Percentiles rank a stretch among this genome's conserved stretches.
Evolutionary conservation across 257 asterid species (phyloP).

Genomic region (Gentiana straminea): DNA sequence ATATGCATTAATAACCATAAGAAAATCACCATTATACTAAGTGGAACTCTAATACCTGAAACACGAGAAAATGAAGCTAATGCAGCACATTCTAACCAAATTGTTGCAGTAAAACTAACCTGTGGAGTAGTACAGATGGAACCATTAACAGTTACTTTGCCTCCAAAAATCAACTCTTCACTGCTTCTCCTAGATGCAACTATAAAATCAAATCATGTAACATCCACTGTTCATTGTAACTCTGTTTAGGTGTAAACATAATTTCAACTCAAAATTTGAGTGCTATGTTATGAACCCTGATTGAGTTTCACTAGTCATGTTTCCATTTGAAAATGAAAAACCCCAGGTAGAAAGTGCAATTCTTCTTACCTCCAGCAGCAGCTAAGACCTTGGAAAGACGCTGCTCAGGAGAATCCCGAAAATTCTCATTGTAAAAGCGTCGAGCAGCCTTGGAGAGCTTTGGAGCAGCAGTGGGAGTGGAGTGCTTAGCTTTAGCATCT

Average conservation of each 20-base stretch:
- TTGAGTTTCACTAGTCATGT: too few species aligned
- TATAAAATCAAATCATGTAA: constrained; percentile 21
- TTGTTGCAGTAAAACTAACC: constrained; percentile 28
- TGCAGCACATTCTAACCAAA: neutral
- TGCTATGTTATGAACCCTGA: too few species aligned
- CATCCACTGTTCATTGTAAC: neutral
- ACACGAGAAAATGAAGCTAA: neutral
- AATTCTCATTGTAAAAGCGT: constrained; percentile 81
- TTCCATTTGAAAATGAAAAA: neutral
- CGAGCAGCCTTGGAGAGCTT: constrained; percentile 93
- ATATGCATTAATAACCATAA: constrained; percentile 7
- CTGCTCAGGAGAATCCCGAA: constrained; percentile 65
- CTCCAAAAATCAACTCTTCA: constrained; percentile 84
- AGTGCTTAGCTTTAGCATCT: constrained; percentile 21
- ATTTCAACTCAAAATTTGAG: too few species aligned
- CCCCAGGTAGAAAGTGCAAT: neutral
- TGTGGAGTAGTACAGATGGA: constrained; percentile 89
- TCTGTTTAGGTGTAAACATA: too few species aligned
- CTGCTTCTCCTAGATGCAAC: constrained; percentile 98
- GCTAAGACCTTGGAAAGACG: constrained; percentile 86
- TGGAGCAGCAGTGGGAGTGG: constrained; percentile 32
- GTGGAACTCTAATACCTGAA: neutral
- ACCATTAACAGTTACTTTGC: constrained; percentile 92
- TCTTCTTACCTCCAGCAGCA: constrained; percentile 79
- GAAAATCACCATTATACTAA: neutral